Percentiles rank a stretch among this genome's conserved stretches.
These are phyloP conservation scores for Gossypium rotundifolium DNA, from an alignment of 345 rosid species.

Conservation along the genomic window DNA sequence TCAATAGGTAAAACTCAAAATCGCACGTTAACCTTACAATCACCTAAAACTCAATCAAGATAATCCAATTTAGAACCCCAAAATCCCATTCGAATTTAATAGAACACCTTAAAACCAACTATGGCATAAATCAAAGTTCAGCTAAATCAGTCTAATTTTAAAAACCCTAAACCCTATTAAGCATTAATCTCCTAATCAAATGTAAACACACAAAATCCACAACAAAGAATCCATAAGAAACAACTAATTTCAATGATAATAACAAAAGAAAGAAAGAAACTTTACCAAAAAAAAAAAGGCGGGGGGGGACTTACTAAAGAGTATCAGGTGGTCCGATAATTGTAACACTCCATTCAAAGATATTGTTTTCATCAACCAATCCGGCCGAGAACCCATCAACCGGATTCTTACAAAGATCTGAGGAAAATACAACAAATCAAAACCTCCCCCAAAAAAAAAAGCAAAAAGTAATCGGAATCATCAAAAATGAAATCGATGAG, in stretches of 20 bases:
- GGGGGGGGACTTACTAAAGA: slow-evolving; percentile 47
- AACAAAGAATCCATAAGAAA: slow-evolving; percentile 1
- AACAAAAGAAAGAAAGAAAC: not conserved
- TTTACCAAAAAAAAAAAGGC: not conserved
- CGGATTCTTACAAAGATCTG: slow-evolving; percentile 97
- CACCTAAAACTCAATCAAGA: not conserved
- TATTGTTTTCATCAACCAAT: slow-evolving; percentile 79
- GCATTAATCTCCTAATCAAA: slow-evolving; percentile 10
- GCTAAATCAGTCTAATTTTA: not conserved
- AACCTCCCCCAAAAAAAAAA: slow-evolving; percentile 6
- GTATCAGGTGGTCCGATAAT: slow-evolving; percentile 96
- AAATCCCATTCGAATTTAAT: not conserved
- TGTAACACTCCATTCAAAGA: slow-evolving; percentile 93
- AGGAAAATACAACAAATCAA: slow-evolving; percentile 28
- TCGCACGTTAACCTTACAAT: not conserved
- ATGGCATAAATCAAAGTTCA: not conserved
- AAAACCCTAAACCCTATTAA: not conserved
- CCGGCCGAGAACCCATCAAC: slow-evolving; percentile 51
- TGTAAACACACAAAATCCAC: slow-evolving; percentile 2
- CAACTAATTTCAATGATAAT: not conserved
- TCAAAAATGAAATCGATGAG: not conserved
- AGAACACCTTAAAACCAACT: not conserved
- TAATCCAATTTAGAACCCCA: slow-evolving; percentile 4
- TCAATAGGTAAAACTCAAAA: not conserved
- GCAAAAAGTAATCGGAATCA: not conserved